A percentile compares a stretch with the other conserved stretches of the same genome.
These are phyloP conservation scores for Schizophyllum amplum DNA, from an alignment of 1,284 basidiomycete genomes.

Conservation along the genomic window DNA sequence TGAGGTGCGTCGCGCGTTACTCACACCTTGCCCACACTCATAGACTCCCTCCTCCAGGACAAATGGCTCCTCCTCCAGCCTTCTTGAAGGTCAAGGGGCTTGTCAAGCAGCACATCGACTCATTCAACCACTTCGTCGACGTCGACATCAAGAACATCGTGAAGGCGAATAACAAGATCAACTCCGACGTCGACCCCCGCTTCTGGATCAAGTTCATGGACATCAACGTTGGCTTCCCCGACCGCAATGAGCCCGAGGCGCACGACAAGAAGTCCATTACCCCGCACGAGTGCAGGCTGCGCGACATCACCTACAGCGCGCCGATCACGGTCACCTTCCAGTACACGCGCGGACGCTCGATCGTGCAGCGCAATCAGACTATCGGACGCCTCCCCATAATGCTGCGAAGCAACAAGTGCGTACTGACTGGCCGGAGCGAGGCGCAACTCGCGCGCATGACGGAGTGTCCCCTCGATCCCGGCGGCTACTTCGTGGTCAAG, in stretches of 20 bases:
- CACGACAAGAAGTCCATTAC: conserved; percentile 77
- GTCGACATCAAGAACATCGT: conserved; percentile 97
- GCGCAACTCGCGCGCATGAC: conserved; percentile 85
- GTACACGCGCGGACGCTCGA: conserved; percentile 89
- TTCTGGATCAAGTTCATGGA: conserved; percentile 98
- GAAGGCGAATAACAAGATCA: conserved; percentile 87
- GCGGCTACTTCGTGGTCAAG: conserved; percentile 98
- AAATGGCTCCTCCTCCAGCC: conserved; percentile 94
- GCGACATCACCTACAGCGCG: conserved; percentile 94
- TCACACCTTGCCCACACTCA: no score
- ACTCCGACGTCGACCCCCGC: conserved; percentile 94
- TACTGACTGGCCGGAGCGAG: conserved; percentile 74
- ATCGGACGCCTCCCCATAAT: conserved; percentile 96
- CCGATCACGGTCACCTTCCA: conserved; percentile 94
- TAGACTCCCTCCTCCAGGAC: conserved; percentile 50
- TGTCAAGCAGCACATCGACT: conserved; percentile 99
- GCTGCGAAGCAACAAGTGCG: conserved; percentile 93
- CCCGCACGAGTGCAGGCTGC: conserved; percentile 95
- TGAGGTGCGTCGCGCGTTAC: conserved; percentile 62
- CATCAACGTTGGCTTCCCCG: conserved; percentile 88
- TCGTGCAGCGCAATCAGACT: conserved; percentile 81
- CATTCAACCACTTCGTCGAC: conserved; percentile 99
- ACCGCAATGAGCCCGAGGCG: conserved; percentile 78
- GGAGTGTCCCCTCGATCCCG: conserved; percentile 97
- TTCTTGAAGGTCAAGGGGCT: conserved; percentile 95